phyloP scores from a whole-genome alignment of 306 rosid genomes.

The Vigna reflexopilosa region DNA sequence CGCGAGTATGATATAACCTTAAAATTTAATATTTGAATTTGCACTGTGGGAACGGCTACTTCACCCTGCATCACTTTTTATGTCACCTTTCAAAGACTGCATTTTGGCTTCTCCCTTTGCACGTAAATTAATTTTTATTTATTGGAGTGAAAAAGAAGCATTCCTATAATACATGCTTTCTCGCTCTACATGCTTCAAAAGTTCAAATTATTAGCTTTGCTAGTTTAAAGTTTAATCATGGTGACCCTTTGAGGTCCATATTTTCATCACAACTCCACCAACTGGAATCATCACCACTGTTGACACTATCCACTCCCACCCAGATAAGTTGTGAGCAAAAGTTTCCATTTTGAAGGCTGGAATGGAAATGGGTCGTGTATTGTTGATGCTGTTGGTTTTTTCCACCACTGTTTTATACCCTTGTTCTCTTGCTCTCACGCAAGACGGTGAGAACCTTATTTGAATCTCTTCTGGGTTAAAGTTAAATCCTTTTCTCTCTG shows the following conservation, averaged over 20 bases:
- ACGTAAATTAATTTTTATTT: conserved; percentile 23
- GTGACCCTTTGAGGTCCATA: conserved; percentile 41
- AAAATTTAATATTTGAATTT: conserved; percentile 24
- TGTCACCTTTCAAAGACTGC: conserved; percentile 49
- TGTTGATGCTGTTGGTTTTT: conserved; percentile 55
- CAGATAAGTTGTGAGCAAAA: conserved; percentile 13
- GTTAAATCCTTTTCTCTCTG: not conserved
- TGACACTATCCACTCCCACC: conserved; percentile 36
- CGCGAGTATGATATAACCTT: conserved; percentile 26
- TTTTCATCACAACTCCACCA: conserved; percentile 42
- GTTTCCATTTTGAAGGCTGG: conserved; percentile 27
- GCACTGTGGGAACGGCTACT: conserved; percentile 56
- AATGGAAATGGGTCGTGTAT: conserved; percentile 56
- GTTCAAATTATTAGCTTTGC: conserved; percentile 42
- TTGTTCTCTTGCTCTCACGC: conserved; percentile 68
- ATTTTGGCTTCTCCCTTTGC: conserved; percentile 36
- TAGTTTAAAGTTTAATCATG: conserved; percentile 39
- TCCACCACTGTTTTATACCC: conserved; percentile 43
- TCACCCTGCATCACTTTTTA: conserved; percentile 46
- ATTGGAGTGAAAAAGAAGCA: conserved; percentile 44
- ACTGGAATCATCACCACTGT: conserved; percentile 39
- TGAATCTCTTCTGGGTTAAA: conserved; percentile 1
- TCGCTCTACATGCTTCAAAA: conserved; percentile 56
- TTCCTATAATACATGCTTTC: not conserved
- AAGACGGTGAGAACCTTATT: conserved; percentile 68